These are phyloP conservation scores for Danielia reshetovae DNA, from an alignment of 805 yeast species.

Conservation along the genomic window DNA sequence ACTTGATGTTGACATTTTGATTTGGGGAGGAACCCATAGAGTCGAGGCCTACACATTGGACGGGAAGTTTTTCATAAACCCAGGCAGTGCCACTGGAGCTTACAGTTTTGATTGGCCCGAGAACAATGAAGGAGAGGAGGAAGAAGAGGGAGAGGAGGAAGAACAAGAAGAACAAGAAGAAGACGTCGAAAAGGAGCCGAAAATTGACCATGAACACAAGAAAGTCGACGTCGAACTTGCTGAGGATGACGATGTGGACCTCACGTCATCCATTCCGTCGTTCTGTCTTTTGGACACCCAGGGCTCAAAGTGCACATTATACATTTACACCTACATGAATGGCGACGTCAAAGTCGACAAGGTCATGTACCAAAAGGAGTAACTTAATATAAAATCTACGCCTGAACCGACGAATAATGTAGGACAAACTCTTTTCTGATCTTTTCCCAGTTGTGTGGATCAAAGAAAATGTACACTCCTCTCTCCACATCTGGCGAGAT, in stretches of 20 bases:
- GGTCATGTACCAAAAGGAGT: constrained; percentile 43
- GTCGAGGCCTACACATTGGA: constrained; percentile 93
- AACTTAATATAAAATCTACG: constrained; percentile 10
- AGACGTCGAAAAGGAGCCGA: neutral
- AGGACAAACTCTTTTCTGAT: constrained; percentile 66
- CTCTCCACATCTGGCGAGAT: constrained; percentile 78
- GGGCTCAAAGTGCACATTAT: constrained; percentile 71
- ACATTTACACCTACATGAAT: constrained; percentile 75
- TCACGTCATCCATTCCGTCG: constrained; percentile 55
- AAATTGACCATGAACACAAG: constrained; percentile 6
- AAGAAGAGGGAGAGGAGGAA: constrained; percentile 38
- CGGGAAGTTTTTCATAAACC: constrained; percentile 90
- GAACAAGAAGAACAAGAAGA: constrained; percentile 18
- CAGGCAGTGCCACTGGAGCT: constrained; percentile 97
- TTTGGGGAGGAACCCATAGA: constrained; percentile 91
- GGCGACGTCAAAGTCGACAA: constrained; percentile 91
- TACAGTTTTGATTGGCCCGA: constrained; percentile 60
- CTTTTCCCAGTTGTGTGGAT: constrained; percentile 94
- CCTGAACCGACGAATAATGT: constrained; percentile 41
- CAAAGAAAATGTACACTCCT: constrained; percentile 91
- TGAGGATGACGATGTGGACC: constrained; percentile 22
- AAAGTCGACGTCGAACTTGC: constrained; percentile 70
- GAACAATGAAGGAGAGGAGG: constrained; percentile 45
- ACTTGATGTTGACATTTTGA: constrained; percentile 83
- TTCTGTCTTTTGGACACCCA: constrained; percentile 88